These are phyloP conservation scores for Ophiocordyceps camponoti-rufipedis DNA, from an alignment of 2,329 filamentous ascomycete species.

Conservation along the genomic window DNA sequence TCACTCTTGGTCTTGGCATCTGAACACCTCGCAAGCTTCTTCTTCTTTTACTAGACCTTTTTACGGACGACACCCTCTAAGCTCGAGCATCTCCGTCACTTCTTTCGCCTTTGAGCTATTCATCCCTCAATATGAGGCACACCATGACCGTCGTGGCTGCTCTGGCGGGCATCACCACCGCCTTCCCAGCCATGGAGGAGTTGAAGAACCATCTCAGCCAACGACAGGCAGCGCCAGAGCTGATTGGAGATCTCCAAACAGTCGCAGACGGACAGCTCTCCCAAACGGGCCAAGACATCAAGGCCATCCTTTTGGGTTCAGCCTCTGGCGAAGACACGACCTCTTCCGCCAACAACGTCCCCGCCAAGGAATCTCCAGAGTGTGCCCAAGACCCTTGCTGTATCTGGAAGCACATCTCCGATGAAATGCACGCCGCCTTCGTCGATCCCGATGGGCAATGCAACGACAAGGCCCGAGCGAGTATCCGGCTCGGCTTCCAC, in stretches of 20 bases:
- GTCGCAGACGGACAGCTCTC: conserved; percentile 11
- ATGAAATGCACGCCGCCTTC: conserved; percentile 17
- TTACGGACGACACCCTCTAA: too few species aligned
- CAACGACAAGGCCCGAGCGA: conserved; percentile 19
- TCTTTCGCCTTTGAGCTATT: not conserved
- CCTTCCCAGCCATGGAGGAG: not conserved
- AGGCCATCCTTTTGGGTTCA: conserved; percentile 12
- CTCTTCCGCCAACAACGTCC: not conserved
- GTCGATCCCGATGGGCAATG: conserved; percentile 15
- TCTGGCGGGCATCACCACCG: not conserved
- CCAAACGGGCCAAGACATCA: conserved; percentile 12
- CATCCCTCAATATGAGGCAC: not conserved
- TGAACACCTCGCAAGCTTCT: not conserved
- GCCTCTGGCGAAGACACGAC: not conserved
- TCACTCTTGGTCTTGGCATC: not conserved
- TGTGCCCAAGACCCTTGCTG: conserved; percentile 20
- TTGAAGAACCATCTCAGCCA: not conserved
- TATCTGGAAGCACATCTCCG: conserved; percentile 20
- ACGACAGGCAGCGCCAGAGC: not conserved
- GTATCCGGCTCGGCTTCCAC: conserved; percentile 26
- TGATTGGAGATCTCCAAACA: conserved; percentile 18
- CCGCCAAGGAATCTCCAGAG: conserved; percentile 1
- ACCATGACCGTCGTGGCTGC: not conserved
- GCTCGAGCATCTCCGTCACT: not conserved
- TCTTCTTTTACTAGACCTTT: not conserved